Conservation (phyloP, 2,329 filamentous ascomycete genomes). For the Aspergillus neotritici region DNA sequence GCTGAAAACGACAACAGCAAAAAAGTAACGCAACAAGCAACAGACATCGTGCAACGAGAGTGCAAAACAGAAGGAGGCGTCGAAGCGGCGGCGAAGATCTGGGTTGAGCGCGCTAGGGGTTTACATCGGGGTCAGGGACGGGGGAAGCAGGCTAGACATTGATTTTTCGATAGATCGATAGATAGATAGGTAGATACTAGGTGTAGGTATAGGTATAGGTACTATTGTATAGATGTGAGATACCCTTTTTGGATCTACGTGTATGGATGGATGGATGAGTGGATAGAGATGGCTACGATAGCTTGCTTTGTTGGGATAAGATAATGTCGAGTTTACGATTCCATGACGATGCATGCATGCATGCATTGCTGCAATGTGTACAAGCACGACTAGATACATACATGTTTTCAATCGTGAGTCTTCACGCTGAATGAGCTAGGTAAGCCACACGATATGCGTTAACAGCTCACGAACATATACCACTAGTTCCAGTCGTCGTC, state of each 20-base stretch:
- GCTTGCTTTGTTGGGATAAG: too few species aligned
- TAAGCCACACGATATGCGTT: too few species aligned
- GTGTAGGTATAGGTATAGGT: background rate
- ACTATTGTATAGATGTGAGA: background rate
- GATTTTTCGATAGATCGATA: background rate
- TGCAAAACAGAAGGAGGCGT: conserved; percentile 42
- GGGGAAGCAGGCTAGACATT: conserved; percentile 23
- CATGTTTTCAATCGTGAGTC: too few species aligned
- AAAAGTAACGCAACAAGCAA: conserved; percentile 56
- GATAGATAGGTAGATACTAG: background rate
- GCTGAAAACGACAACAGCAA: too few species aligned
- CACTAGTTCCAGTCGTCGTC: conserved; percentile 38
- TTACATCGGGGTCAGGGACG: conserved; percentile 44
- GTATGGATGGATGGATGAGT: too few species aligned
- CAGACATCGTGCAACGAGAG: conserved; percentile 56
- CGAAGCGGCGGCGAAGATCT: conserved; percentile 41
- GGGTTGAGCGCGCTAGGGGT: conserved; percentile 48
- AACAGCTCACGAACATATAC: too few species aligned
- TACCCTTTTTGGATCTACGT: background rate
- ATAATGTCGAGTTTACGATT: too few species aligned
- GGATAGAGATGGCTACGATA: too few species aligned
- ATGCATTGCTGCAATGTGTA: too few species aligned
- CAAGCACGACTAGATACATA: too few species aligned
- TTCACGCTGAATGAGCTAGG: too few species aligned
- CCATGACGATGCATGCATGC: background rate